These are phyloP conservation scores for Sabuloglossum arenarium DNA, from an alignment of 495 filamentous ascomycete species.

Conservation along the genomic window DNA sequence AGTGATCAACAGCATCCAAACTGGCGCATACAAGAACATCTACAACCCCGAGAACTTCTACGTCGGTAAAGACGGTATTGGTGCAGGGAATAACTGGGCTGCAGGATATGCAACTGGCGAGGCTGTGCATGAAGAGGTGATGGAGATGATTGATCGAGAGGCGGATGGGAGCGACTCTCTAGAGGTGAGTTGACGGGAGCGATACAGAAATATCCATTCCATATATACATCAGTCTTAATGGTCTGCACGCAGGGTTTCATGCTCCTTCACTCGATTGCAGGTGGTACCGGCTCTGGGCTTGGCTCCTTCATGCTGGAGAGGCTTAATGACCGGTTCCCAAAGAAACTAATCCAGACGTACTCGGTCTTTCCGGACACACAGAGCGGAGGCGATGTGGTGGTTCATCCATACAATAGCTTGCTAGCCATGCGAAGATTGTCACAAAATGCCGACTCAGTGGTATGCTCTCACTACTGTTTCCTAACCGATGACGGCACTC, in stretches of 20 bases:
- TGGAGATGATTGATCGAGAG: slow-evolving; percentile 99
- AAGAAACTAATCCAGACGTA: slow-evolving; percentile 99
- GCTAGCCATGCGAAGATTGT: slow-evolving; percentile 72
- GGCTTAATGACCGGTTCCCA: slow-evolving; percentile 90
- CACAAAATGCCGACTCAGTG: slow-evolving; percentile 92
- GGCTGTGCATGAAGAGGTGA: slow-evolving; percentile 81
- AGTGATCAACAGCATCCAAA: slow-evolving; percentile 81
- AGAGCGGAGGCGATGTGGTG: slow-evolving; percentile 67
- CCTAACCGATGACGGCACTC: background rate
- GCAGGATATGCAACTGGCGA: slow-evolving; percentile 88
- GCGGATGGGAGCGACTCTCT: slow-evolving; percentile 94
- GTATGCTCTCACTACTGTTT: slow-evolving; percentile 18
- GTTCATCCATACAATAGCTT: slow-evolving; percentile 97
- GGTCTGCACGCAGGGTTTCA: slow-evolving; percentile 47
- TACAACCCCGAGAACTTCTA: slow-evolving; percentile 99
- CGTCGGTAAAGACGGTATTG: slow-evolving; percentile 71
- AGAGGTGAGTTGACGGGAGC: slow-evolving; percentile 31
- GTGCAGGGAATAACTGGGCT: slow-evolving; percentile 96
- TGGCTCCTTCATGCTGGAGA: slow-evolving; percentile 85
- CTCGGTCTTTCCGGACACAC: slow-evolving; percentile 88
- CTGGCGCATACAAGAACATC: slow-evolving; percentile 85
- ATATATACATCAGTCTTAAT: background rate
- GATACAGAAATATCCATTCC: background rate
- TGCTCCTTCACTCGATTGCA: slow-evolving; percentile 95
- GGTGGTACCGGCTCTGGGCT: slow-evolving; percentile 90